A percentile compares a stretch with the other conserved stretches of the same genome.
phyloP scores from a whole-genome alignment of 2,329 filamentous ascomycete species.

The Sphaerulina vaccinii region DNA sequence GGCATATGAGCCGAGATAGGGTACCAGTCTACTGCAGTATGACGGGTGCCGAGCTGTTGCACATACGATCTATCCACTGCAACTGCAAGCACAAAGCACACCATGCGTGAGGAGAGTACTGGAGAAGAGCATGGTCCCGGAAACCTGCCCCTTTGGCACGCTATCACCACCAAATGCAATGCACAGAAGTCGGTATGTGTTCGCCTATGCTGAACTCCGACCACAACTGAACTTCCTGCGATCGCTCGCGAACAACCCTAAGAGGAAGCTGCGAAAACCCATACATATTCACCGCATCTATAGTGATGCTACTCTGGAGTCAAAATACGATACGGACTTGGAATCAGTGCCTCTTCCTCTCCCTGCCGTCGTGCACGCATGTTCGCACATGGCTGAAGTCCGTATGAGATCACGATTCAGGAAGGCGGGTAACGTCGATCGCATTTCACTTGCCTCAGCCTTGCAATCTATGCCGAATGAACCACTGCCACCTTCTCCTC shows the following conservation, averaged over 20 bases:
- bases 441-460: not conserved
- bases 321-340: not conserved
- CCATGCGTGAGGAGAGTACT: not conserved
- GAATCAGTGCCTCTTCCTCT: not conserved
- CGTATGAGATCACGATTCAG: not conserved
- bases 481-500: not conserved
- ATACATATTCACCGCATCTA: too few relatives aligned
- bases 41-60: not conserved
- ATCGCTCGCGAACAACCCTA: not conserved
- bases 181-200: too few relatives aligned
- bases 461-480: not conserved
- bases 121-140: too few relatives aligned
- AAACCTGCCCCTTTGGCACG: too few relatives aligned
- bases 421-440: not conserved
- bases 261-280: too few relatives aligned
- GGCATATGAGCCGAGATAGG: too few relatives aligned
- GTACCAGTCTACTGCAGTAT: not conserved
- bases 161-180: too few relatives aligned
- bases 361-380: not conserved
- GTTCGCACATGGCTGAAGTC: not conserved
- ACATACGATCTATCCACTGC: not conserved
- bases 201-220: too few relatives aligned
- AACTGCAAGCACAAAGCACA: not conserved
- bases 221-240: not conserved
- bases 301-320: not conserved